Evolutionary conservation across 1,284 basidiomycete species (phyloP).

Genomic region (Microbotryum intermedium): DNA sequence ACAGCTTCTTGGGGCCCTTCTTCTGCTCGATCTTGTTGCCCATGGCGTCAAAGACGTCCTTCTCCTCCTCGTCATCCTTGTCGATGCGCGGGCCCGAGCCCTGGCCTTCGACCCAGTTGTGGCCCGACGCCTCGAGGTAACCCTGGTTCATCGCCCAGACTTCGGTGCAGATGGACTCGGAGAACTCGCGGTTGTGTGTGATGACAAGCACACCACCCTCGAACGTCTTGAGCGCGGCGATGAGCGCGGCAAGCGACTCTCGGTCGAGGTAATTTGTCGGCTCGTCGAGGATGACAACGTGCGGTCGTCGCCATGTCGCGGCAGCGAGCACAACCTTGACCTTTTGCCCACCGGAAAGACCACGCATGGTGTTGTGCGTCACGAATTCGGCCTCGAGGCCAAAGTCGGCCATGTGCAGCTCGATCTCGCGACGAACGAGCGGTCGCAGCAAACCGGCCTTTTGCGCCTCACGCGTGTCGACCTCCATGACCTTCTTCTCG

Average conservation of each 20-base stretch:
- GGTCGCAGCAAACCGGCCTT: slow-evolving; percentile 90
- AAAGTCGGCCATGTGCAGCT: slow-evolving; percentile 94
- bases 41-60: slow-evolving; percentile 73
- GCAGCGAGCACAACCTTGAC: slow-evolving; percentile 99
- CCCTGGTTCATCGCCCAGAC: slow-evolving; percentile 49
- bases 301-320: slow-evolving; percentile 95
- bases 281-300: slow-evolving; percentile 95
- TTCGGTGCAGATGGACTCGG: slow-evolving; percentile 72
- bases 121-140: slow-evolving; percentile 21
- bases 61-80: slow-evolving; percentile 67
- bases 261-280: slow-evolving; percentile 87
- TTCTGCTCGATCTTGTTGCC: slow-evolving; percentile 79
- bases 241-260: slow-evolving; percentile 92
- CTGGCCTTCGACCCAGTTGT: slow-evolving; percentile 76
- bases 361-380: slow-evolving; percentile 62
- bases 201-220: slow-evolving; percentile 81
- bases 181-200: slow-evolving; percentile 67
- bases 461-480: slow-evolving; percentile 95
- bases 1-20: slow-evolving; percentile 67
- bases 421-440: slow-evolving; percentile 93
- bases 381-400: slow-evolving; percentile 95
- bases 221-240: slow-evolving; percentile 90
- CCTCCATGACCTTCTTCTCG: slow-evolving; percentile 87
- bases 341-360: slow-evolving; percentile 98
- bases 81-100: slow-evolving; percentile 81